These are phyloP conservation scores for Entomortierella beljakovae DNA, from an alignment of 192 early-diverging fungal genomes.

Conservation along the genomic window DNA sequence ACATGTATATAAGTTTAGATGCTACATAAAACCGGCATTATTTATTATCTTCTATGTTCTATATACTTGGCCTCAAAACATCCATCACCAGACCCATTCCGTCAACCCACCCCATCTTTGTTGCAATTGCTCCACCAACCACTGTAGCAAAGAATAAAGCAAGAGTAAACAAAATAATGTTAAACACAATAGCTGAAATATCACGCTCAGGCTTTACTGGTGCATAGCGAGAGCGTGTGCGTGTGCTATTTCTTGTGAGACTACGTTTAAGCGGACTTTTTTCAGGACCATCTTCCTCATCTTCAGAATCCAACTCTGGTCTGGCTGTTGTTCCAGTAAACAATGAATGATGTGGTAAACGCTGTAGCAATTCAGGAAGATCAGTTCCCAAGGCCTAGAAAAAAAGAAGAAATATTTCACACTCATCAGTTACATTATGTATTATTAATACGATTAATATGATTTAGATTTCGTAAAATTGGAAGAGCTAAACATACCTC, in stretches of 20 bases:
- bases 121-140: slow-evolving; percentile 33
- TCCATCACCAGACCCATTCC: slow-evolving; percentile 30
- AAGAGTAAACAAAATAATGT: slow-evolving; percentile 38
- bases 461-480: too few species aligned
- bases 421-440: too few species aligned
- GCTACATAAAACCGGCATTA: too few species aligned
- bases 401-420: neutral
- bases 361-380: slow-evolving; percentile 56
- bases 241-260: slow-evolving; percentile 19
- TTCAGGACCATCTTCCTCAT: slow-evolving; percentile 11
- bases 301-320: slow-evolving; percentile 53
- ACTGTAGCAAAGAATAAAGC: slow-evolving; percentile 39
- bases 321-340: slow-evolving; percentile 47
- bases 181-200: slow-evolving; percentile 27
- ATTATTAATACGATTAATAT: too few species aligned
- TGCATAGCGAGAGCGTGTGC: slow-evolving; percentile 43
- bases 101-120: slow-evolving; percentile 49
- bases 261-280: slow-evolving; percentile 5
- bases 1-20: too few species aligned
- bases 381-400: slow-evolving; percentile 57
- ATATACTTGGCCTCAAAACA: slow-evolving; percentile 26
- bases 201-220: slow-evolving; percentile 46
- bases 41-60: neutral
- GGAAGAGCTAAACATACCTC: too few species aligned
- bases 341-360: slow-evolving; percentile 50